phyloP scores from a whole-genome alignment of 345 rosid species.

The Sonneratia alba region DNA sequence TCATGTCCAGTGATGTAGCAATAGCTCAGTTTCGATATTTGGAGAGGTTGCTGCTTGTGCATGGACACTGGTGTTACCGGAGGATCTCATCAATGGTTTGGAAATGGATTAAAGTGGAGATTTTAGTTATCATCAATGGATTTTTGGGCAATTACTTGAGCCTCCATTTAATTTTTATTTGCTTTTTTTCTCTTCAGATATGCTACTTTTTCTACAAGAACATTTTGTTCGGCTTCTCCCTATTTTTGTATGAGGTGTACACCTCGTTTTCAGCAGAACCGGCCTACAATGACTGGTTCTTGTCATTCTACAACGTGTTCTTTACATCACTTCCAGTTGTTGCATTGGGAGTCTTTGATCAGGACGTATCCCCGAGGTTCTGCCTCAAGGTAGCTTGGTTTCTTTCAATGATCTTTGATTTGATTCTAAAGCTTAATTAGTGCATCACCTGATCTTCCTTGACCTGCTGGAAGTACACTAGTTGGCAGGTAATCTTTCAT shows the following conservation, averaged over 20 bases:
- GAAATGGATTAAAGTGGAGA: not conserved
- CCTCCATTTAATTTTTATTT: not conserved
- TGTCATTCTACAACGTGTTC: slow-evolving; percentile 62
- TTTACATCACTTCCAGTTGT: slow-evolving; percentile 73
- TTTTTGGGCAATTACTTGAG: not conserved
- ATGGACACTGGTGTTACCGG: slow-evolving; percentile 97
- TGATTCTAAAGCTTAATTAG: no score
- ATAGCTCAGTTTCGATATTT: slow-evolving; percentile 83
- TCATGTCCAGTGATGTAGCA: slow-evolving; percentile 88
- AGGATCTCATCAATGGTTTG: slow-evolving; percentile 79
- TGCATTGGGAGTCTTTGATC: slow-evolving; percentile 80
- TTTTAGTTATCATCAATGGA: not conserved
- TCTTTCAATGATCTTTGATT: no score
- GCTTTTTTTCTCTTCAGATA: slow-evolving; percentile 39
- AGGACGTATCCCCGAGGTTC: slow-evolving; percentile 66
- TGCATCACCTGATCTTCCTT: not conserved
- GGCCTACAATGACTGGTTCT: slow-evolving; percentile 70
- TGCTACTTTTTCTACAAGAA: slow-evolving; percentile 99
- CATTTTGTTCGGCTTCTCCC: slow-evolving; percentile 63
- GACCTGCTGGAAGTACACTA: not conserved
- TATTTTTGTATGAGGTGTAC: slow-evolving; percentile 66
- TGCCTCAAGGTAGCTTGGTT: slow-evolving; percentile 49
- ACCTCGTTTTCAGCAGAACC: slow-evolving; percentile 76
- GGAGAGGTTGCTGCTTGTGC: slow-evolving; percentile 77
- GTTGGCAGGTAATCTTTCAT: no score